Base-by-base conservation (phyloP, 345 rosid genomes). In the Boechera divaricarpa region DNA sequence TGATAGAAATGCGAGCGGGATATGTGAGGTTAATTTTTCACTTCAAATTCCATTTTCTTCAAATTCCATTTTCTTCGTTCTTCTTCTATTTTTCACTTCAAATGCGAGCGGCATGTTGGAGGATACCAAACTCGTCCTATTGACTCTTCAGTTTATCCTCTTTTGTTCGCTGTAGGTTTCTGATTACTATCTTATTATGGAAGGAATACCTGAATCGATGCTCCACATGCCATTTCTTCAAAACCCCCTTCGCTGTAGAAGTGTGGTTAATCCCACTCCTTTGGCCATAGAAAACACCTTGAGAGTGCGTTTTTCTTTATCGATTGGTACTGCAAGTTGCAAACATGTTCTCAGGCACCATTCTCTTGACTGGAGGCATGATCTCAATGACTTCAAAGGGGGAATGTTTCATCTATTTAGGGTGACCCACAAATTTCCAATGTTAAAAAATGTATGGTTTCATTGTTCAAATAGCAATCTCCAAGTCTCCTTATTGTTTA, bases 341-440 rank as follows among this genome's bases (percentile, higher is more conserved):
- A 82, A 76, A 80, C 80, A 81, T 75, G 49, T 80, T 79, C 78
- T 70, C 26, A 36, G 77, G 54, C 70, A 81, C 82, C 83, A 84
- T 55, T 72, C 74, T 71, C 42, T 72, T 74, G 77, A 54, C 77
- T 42, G 55, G 60, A 80, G 71, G 76, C 79, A 83, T 42, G 75
- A 82, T 48, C 45, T 53, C 49, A 69, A 71, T 76, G 93, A 86
- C 41, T 82, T 82, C 42, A 79, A 70, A 70, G 79, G 71, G 66
- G 90, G 85, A 57, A 64, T 9, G 63, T 90, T 87, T 84, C 97
- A 90, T 83, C 76, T 90, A 69, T 79, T 90, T 54, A 72, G 68
- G 29, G 72, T 90, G 71, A 80, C 84, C 18, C 97, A 88, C 82
- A 92, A 87, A 81, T 88, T 85, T 80, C 92, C 92, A 73, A 41